Base-by-base conservation (phyloP, 2,329 filamentous ascomycete species). In the Cladosporium sp. region DNA sequence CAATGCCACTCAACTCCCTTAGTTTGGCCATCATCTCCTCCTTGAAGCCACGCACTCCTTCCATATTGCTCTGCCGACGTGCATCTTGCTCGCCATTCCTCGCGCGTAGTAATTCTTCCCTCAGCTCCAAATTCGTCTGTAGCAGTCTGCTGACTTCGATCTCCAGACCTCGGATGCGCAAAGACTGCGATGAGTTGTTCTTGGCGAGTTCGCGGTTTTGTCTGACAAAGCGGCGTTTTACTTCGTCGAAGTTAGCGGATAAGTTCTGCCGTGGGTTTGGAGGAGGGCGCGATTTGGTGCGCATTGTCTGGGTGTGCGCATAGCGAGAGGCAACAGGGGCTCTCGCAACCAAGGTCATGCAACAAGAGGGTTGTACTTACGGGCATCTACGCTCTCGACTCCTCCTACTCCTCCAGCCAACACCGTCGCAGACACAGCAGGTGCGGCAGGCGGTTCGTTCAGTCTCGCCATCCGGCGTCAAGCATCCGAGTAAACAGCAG, bases 171-270 rank as follows among this genome's bases (percentile, higher is more conserved):
- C 89, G 85, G 66, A 94, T 92, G 63, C 87, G 86, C 32, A 90
- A 79, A 32, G 88, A 89, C 71, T 92, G 88, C 51, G 83, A 81
- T 22, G 89, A 90, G 74, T 95, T 94, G 66, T 82, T 84, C 74
- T 79, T 80, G 58, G 89, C 89, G 62, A 94, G 87, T 68, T 94
- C 90, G 73, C 89, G 83, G 71, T 95, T 95, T 71, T 94, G 90
- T 56, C 90, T 83, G 66, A 92, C 78, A 69, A 92, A 90, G 70
- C 88, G 86, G 68, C 87, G 83, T 71, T 90, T 89, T 59, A 93
- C 89, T 92, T 64, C 68, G 17, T 67, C 67, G 34, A 69, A 61
- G 61, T 65, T 61, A 37, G 69, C 59, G 20, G 68, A 60, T 45
- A 58, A 40, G 19, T 60, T 40, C 6, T 58, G 56, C 36, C 36